These are phyloP conservation scores for Vitis rotundifolia DNA, from an alignment of 164 flowering plant species.

Conservation along the genomic window DNA sequence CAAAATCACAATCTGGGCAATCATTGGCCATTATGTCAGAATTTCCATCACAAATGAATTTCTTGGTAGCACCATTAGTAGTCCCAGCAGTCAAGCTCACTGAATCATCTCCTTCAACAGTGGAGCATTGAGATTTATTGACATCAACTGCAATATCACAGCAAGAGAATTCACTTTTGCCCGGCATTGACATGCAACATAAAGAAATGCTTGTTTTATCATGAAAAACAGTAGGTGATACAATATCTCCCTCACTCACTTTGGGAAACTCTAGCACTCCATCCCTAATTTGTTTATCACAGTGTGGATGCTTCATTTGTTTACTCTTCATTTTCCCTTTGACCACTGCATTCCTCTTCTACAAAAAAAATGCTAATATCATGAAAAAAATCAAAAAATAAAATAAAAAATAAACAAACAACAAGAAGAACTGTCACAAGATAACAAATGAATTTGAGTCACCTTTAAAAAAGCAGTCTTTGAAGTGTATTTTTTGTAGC, in stretches of 20 bases:
- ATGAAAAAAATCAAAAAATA: not conserved
- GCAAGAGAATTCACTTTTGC: slow-evolving; percentile 34
- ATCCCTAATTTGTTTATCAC: slow-evolving; percentile 16
- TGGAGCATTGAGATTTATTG: slow-evolving; percentile 4
- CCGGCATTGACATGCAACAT: slow-evolving; percentile 26
- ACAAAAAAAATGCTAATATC: slow-evolving; percentile 14
- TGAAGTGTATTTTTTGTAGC: too few species aligned
- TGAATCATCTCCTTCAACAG: slow-evolving; percentile 25
- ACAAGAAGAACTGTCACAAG: not conserved
- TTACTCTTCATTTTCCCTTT: slow-evolving; percentile 47
- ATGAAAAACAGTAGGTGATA: slow-evolving; percentile 27
- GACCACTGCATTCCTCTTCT: slow-evolving; percentile 34
- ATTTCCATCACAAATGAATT: slow-evolving; percentile 16
- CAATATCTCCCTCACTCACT: slow-evolving; percentile 44
- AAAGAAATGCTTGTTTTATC: slow-evolving; percentile 32
- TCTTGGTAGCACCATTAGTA: slow-evolving; percentile 14
- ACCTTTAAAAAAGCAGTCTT: too few species aligned
- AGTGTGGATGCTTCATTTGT: slow-evolving; percentile 18
- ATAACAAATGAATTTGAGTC: too few species aligned
- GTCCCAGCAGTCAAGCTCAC: slow-evolving; percentile 8
- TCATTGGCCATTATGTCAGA: slow-evolving; percentile 13
- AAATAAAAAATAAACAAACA: not conserved
- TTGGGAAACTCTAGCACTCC: slow-evolving; percentile 22
- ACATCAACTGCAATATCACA: slow-evolving; percentile 43
- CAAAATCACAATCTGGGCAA: not conserved